These are phyloP conservation scores for Marchantia paleacea DNA, from an alignment of 225 moss, liverwort and hornwort species.

Conservation along the genomic window DNA sequence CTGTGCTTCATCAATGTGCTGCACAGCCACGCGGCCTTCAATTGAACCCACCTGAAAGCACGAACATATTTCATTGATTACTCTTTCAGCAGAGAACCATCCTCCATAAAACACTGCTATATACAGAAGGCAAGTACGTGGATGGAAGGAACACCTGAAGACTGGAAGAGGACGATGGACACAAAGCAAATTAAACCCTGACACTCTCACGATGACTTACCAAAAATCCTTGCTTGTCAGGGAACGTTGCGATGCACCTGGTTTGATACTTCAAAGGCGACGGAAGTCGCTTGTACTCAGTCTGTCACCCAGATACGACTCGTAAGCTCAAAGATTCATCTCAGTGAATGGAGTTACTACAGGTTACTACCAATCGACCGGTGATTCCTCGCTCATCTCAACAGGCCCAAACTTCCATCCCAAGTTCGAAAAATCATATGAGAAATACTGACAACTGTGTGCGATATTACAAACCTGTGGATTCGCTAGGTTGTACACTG, in stretches of 20 bases:
- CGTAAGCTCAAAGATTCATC: not conserved
- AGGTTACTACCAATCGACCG: not conserved
- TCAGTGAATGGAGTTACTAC: not conserved
- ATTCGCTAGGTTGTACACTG: constrained; percentile 84
- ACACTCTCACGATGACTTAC: constrained; percentile 34
- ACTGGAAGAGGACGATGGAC: not conserved
- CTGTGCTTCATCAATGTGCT: constrained; percentile 97
- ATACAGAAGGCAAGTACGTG: not conserved
- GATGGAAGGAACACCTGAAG: not conserved
- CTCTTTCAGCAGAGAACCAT: not conserved
- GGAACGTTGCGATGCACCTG: constrained; percentile 89
- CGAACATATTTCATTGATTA: no score
- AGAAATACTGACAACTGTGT: not conserved
- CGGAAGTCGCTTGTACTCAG: constrained; percentile 76
- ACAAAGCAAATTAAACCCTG: not conserved
- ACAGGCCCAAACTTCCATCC: not conserved
- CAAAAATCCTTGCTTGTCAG: constrained; percentile 88
- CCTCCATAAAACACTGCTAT: not conserved
- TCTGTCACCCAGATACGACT: constrained; percentile 45
- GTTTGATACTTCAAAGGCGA: constrained; percentile 98
- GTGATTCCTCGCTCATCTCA: not conserved
- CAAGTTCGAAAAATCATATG: no score
- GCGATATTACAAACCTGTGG: constrained; percentile 58
- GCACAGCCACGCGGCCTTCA: constrained; percentile 96
- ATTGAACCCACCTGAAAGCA: constrained; percentile 79